Conservation (phyloP, 2,329 filamentous ascomycete species). For the Aspergillus piperis region DNA sequence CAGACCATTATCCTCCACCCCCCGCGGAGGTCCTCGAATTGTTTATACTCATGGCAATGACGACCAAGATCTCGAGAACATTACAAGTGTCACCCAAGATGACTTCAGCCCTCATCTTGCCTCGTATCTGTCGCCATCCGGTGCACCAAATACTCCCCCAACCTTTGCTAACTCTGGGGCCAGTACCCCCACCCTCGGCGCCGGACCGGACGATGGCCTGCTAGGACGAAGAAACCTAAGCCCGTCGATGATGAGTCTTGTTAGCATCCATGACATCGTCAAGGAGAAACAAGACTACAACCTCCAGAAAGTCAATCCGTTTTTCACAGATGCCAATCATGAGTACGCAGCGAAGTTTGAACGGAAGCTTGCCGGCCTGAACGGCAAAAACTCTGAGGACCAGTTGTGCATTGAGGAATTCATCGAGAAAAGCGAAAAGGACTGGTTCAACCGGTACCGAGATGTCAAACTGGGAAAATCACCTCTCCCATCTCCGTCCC, state of each 20-base stretch:
- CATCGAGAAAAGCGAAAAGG: constrained; percentile 64
- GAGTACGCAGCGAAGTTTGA: constrained; percentile 62
- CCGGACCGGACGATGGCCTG: neutral
- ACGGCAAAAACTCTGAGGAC: constrained; percentile 58
- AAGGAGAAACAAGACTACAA: constrained; percentile 62
- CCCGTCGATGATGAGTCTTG: constrained; percentile 19
- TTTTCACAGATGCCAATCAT: constrained; percentile 65
- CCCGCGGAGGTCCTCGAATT: neutral
- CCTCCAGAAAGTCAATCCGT: constrained; percentile 65
- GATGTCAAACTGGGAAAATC: constrained; percentile 55
- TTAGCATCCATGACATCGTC: constrained; percentile 54
- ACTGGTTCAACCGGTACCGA: constrained; percentile 62
- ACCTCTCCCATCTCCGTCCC: constrained; percentile 43
- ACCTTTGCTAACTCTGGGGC: neutral
- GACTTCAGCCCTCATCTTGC: neutral
- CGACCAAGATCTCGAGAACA: neutral
- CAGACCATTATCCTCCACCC: neutral
- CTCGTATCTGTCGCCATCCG: neutral
- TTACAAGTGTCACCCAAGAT: neutral
- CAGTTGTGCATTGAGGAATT: constrained; percentile 65
- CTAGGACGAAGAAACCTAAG: neutral
- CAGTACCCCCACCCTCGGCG: neutral
- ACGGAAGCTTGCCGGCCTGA: constrained; percentile 57
- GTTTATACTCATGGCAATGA: neutral
- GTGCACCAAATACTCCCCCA: neutral